Evolutionary conservation across 2,329 filamentous ascomycete genomes (phyloP).

Genomic region (Sporothrix protearum): DNA sequence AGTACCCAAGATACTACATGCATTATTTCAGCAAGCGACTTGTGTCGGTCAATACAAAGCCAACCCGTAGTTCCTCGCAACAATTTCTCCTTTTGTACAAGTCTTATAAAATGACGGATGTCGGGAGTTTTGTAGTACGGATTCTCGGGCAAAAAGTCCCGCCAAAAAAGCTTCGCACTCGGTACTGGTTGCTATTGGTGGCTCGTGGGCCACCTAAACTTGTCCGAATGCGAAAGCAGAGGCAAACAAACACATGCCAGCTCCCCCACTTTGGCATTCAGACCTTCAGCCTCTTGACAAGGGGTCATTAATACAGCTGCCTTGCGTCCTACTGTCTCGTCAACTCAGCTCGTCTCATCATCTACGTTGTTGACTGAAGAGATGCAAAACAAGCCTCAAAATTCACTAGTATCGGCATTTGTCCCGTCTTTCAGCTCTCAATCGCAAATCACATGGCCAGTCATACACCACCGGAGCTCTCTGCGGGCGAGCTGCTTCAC

Average conservation of each 20-base stretch:
- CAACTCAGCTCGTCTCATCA: background rate
- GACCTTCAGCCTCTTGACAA: background rate
- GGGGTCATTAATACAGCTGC: background rate
- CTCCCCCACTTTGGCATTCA: background rate
- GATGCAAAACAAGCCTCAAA: background rate
- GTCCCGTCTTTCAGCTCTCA: background rate
- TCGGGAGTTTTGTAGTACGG: background rate
- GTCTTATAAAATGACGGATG: background rate
- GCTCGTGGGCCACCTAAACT: background rate
- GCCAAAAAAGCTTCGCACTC: background rate
- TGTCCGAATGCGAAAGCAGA: background rate
- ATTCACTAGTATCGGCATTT: background rate
- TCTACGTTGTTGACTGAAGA: background rate
- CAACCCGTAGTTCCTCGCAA: background rate
- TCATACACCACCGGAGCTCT: slow-evolving; percentile 12
- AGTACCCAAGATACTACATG: background rate
- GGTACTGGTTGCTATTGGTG: background rate
- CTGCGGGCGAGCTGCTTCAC: slow-evolving; percentile 7
- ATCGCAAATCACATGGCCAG: slow-evolving; percentile 8
- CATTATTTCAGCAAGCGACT: background rate
- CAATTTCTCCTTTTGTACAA: background rate
- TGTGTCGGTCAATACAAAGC: background rate
- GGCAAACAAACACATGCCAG: background rate
- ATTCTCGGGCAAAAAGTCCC: background rate
- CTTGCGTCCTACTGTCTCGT: background rate